A percentile compares a stretch with the other conserved stretches of the same genome.
These are phyloP conservation scores for Citrus sinensis DNA, from an alignment of 345 rosid genomes.

Conservation along the genomic window DNA sequence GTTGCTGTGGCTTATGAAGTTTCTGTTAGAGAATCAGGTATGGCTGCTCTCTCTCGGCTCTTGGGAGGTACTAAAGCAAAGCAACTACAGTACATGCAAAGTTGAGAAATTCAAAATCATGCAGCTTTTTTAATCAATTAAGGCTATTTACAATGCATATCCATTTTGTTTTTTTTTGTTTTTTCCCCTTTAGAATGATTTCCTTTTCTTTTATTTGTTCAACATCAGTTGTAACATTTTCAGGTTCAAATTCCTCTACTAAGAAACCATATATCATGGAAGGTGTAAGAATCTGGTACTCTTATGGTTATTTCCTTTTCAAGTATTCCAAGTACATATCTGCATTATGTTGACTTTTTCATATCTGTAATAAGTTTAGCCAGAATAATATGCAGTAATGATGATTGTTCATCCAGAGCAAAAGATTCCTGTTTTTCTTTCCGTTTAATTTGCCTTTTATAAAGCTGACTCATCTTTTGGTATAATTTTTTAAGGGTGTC, in stretches of 20 bases:
- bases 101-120: neutral
- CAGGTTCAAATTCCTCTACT: conserved; percentile 40
- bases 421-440: neutral
- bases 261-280: conserved; percentile 31
- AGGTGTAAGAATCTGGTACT: conserved; percentile 52
- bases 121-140: neutral
- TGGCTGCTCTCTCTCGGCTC: neutral
- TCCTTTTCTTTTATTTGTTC: neutral
- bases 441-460: neutral
- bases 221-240: neutral
- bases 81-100: too few relatives aligned
- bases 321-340: neutral
- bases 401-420: neutral
- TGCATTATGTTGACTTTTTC: neutral
- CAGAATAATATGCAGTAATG: neutral
- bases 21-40: conserved; percentile 39
- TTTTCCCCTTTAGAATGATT: neutral
- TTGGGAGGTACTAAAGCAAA: neutral
- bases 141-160: neutral
- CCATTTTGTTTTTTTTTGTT: neutral
- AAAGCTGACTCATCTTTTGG: conserved; percentile 2
- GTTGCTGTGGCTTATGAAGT: conserved; percentile 83
- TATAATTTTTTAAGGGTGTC: conserved; percentile 49
- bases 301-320: conserved; percentile 9
- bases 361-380: too few relatives aligned